phyloP scores from a whole-genome alignment of 257 asterid genomes.

The Nicotiana undulata region DNA sequence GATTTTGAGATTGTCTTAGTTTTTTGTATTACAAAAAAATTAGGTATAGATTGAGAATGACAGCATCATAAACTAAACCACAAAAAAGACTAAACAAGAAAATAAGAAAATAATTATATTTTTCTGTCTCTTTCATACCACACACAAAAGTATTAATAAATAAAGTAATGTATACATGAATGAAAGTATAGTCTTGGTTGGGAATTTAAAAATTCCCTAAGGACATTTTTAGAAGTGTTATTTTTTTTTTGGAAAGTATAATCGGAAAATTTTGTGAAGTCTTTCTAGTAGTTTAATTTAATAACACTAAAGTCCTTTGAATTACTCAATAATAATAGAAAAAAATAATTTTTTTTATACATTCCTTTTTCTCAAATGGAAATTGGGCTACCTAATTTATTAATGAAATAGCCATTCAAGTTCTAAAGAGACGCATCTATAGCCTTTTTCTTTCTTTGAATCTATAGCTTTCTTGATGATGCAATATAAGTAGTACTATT shows the following conservation, averaged over 20 bases:
- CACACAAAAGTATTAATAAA: background rate
- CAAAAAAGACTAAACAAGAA: background rate
- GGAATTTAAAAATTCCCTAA: background rate
- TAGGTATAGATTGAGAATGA: conserved; percentile 8
- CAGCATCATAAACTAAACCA: background rate
- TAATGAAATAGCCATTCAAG: background rate
- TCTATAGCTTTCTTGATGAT: background rate
- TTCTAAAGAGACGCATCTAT: background rate
- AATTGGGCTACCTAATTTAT: background rate
- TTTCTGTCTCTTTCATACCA: background rate
- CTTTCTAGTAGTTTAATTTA: background rate
- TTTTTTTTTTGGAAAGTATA: background rate
- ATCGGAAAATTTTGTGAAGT: background rate
- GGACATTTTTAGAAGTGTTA: background rate
- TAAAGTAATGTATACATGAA: background rate
- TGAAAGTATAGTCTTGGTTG: background rate
- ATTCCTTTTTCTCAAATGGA: background rate
- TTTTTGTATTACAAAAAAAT: background rate
- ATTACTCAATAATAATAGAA: background rate
- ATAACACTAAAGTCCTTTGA: background rate
- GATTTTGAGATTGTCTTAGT: background rate
- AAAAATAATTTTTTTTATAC: too few species aligned
- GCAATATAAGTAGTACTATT: background rate
- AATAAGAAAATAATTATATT: background rate
- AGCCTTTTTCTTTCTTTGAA: too few species aligned